Base-by-base conservation (phyloP, 2,329 filamentous ascomycete species). In the Mycosphaerella arachidis region DNA sequence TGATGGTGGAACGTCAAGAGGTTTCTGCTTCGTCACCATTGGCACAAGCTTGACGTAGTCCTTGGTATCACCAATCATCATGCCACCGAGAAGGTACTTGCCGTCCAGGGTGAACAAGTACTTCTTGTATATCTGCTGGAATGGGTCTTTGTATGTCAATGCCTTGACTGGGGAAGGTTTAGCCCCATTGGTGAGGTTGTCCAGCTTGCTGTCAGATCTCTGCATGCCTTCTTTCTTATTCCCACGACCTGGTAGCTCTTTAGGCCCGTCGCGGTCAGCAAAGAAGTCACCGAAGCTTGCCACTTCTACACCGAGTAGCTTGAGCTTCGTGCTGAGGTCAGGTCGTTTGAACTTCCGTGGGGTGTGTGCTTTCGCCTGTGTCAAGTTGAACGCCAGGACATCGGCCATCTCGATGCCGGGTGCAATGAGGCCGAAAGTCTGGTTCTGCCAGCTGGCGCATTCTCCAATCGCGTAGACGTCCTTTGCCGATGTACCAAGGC, bases 201-300 rank as follows among this genome's bases (percentile, higher is more conserved):
- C 82, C 43, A 84, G 74, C 62, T 79, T 74, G 55, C 79, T 74
- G 63, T 77, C 69, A 30, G 66, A 59, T n/a, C 74, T 72, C 37
- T 67, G 70, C 4, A 62, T 68, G 31, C 71, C 74, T 55, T 78
- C 76, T 66, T 79, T 81, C 64, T 76, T 81, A 3, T 73, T 80
- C 55, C 74, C 71, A 48, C 77, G 76, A 3, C 82, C 80, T 0
- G 90, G 91, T n/a, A 93, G 77, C 51, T 86, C 81, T 64, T 87
- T 88, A 0, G 91, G 90, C 0, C 91, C 91, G 70, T 96, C 90
- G 31, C 89, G 81, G 68, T 96, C 92, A 0, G 92, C 92, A 66
- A 96, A 96, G 78, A 92, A 96, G 72, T 96, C 92, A 0, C 92
- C 92, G 71, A 96, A 96, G 70, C 90, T 94, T 18, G 92, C 92